A percentile compares a stretch with the other conserved stretches of the same genome.
These are phyloP conservation scores for Sarcodon sp. DNA, from an alignment of 768 basidiomycete species.

Conservation along the genomic window DNA sequence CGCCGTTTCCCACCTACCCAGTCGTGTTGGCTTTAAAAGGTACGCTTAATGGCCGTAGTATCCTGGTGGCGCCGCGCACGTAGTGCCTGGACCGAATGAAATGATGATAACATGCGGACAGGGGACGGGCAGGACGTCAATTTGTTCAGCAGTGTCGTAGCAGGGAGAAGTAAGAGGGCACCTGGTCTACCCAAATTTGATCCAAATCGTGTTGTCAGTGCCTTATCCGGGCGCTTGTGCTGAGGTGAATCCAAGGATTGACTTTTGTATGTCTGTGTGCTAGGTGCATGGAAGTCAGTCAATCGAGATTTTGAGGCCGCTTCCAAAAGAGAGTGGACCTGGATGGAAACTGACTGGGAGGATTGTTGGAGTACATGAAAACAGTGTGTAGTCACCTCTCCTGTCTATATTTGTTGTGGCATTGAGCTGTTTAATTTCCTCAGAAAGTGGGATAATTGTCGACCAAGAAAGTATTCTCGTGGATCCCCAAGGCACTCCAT, in stretches of 20 bases:
- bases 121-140: conserved; percentile 55
- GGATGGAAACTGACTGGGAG: conserved; percentile 68
- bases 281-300: conserved; percentile 74
- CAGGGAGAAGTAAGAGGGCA: conserved; percentile 15
- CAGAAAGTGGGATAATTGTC: conserved; percentile 67
- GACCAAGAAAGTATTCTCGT: conserved; percentile 52
- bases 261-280: background rate
- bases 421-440: background rate
- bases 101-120: conserved; percentile 6
- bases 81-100: background rate
- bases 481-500: conserved; percentile 39
- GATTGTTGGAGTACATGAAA: conserved; percentile 64
- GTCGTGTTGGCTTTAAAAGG: conserved; percentile 69
- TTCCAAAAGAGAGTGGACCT: conserved; percentile 61
- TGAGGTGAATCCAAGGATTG: background rate
- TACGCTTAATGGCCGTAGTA: conserved; percentile 8
- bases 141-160: conserved; percentile 30
- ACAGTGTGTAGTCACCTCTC: conserved; percentile 38
- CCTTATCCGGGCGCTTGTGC: background rate
- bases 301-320: conserved; percentile 67
- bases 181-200: conserved; percentile 64
- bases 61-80: background rate
- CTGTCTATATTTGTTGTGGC: background rate
- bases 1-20: conserved; percentile 77
- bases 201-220: conserved; percentile 53